Evolutionary conservation across 495 filamentous ascomycete genomes (phyloP), one percentile per base, ranked within the genome.

Genomic region (Penicillium roqueforti): DNA sequence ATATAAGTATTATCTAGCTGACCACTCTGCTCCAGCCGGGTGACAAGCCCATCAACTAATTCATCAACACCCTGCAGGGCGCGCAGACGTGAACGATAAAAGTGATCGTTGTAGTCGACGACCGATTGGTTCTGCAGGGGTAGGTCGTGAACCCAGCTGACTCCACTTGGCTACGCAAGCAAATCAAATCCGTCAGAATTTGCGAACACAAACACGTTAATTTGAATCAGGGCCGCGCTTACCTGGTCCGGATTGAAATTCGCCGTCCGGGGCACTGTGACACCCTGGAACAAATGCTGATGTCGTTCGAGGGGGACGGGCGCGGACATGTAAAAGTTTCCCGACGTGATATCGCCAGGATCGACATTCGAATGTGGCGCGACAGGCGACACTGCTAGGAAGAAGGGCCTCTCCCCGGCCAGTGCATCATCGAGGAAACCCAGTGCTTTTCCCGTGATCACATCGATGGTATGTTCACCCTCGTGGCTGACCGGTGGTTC

Each of bases 41-140:
- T 53, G 1, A 89, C 63, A 1, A 89, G 54, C 0, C 64, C 66
- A 18, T 85, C 82, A 1, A 91, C 81, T 14, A 89, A 69, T 68
- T 89, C 87, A 54, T 91, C 87, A 2, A 89, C 85, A 6, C 76
- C 75, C 59, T 88, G 85, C 41, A 89, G 65, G 3, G 85, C 62
- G 23, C 81, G 80, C 11, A 89, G 70, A 1, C 87, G 79, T 28
- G 77, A 73, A 3, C 82, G 76, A 64, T 89, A 87, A 61, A 82
- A 88, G 49, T 84, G 72, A 58, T 91, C 87, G 53, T 86, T 81
- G 58, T 80, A 87, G 4, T 80, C 81, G 19, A 89, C 67, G 4
- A 80, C 78, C 1, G 76, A 69, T 16, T 78, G 61, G 52, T 69
- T 77, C 55, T 83, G 82, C 22, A 73, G 69, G 0, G 73, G 71